phyloP scores from a whole-genome alignment of 2,329 filamentous ascomycete species.

The Chaetomium olivaceum region DNA sequence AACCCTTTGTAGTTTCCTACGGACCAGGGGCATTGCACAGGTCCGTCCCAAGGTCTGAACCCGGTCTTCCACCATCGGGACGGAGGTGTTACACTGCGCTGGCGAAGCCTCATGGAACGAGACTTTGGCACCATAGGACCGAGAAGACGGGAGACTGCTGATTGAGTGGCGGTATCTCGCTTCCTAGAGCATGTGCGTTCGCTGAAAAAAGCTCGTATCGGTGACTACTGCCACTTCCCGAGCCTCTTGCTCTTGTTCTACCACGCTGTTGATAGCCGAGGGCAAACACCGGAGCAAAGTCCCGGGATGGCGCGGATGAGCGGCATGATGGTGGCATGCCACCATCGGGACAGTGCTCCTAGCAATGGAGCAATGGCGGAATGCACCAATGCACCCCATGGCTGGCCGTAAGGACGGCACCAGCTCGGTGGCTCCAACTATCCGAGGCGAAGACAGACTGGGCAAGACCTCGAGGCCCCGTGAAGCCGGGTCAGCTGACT shows the following conservation, averaged over 20 bases:
- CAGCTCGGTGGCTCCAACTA: not conserved
- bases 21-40: not conserved
- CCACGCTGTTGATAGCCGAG: constrained; percentile 6
- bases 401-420: not conserved
- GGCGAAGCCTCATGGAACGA: not conserved
- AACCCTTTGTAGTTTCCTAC: not conserved
- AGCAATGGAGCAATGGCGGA: not conserved
- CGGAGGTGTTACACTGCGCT: not conserved
- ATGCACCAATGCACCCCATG: not conserved
- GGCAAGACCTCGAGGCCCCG: not conserved
- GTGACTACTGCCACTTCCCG: constrained; percentile 14
- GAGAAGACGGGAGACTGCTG: not conserved
- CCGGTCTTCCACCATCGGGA: not conserved
- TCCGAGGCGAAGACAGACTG: not conserved
- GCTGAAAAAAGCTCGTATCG: not conserved
- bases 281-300: constrained; percentile 5
- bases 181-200: not conserved
- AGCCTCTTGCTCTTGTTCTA: too few relatives aligned
- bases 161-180: not conserved
- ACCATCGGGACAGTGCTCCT: not conserved
- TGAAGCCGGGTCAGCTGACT: constrained; percentile 28
- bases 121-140: not conserved
- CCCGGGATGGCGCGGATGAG: constrained; percentile 21
- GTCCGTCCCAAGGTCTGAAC: not conserved
- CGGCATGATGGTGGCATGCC: constrained; percentile 8